A percentile compares a stretch with the other conserved stretches of the same genome.
Evolutionary conservation across 495 filamentous ascomycete genomes (phyloP).

Genomic region (Melanomma pulvis-pyrius): DNA sequence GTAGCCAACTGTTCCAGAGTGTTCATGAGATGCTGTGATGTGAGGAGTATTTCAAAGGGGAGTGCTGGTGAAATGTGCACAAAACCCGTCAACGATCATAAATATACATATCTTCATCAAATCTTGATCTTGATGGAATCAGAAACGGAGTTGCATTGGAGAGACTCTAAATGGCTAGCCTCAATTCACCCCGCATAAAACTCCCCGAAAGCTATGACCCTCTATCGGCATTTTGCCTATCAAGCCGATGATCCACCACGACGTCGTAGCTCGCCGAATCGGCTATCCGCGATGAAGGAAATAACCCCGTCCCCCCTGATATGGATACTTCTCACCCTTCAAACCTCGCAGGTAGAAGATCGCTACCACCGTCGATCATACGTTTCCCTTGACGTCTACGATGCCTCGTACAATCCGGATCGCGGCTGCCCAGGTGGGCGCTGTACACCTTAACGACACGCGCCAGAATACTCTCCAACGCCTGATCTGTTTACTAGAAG

Average conservation of each 20-base stretch:
- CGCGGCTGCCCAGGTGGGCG: conserved; percentile 28
- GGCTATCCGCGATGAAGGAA: neutral
- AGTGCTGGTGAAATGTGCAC: no score
- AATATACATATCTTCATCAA: neutral
- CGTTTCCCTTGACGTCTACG: neutral
- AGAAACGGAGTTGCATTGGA: neutral
- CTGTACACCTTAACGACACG: conserved; percentile 15
- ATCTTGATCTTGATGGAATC: neutral
- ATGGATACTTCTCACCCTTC: neutral
- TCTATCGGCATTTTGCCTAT: neutral
- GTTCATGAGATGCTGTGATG: no score
- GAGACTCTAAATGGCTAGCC: neutral
- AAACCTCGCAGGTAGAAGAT: neutral
- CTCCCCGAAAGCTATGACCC: neutral
- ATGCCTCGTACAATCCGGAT: conserved; percentile 28
- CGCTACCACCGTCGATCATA: no score
- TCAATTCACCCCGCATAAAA: neutral
- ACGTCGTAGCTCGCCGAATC: neutral
- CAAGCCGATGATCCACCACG: neutral
- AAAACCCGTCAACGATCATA: no score
- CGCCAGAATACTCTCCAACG: conserved; percentile 46
- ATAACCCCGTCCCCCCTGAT: neutral
- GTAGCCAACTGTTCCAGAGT: no score
- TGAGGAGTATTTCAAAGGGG: no score
- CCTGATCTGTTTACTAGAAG: conserved; percentile 49